Evolutionary conservation across 2,329 filamentous ascomycete species (phyloP).

Genomic region (Hypocrella siamensis): DNA sequence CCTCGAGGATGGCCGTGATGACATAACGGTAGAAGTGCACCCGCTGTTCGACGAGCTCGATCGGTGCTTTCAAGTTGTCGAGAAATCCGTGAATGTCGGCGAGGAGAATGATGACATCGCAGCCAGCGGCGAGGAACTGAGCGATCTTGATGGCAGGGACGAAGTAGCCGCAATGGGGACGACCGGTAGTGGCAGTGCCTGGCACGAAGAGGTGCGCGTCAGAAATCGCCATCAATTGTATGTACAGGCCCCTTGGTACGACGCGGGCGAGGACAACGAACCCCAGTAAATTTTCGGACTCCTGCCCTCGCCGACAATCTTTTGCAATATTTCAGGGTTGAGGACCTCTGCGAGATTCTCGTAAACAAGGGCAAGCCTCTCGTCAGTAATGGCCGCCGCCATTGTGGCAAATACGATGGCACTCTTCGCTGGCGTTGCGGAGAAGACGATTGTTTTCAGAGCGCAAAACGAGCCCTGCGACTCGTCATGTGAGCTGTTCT

Average conservation of each 20-base stretch:
- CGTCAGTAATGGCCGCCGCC: slow-evolving; percentile 22
- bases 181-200: slow-evolving; percentile 72
- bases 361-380: slow-evolving; percentile 61
- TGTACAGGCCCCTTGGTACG: too few species aligned
- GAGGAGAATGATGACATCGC: slow-evolving; percentile 65
- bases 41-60: slow-evolving; percentile 72
- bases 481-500: too few species aligned
- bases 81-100: slow-evolving; percentile 65
- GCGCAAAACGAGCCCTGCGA: too few species aligned
- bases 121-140: slow-evolving; percentile 71
- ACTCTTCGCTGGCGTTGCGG: too few species aligned
- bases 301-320: slow-evolving; percentile 53
- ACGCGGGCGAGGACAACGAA: slow-evolving; percentile 16
- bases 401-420: too few species aligned
- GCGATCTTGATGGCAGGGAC: slow-evolving; percentile 81
- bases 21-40: slow-evolving; percentile 69
- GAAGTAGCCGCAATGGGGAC: slow-evolving; percentile 81
- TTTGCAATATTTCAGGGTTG: slow-evolving; percentile 70
- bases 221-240: too few species aligned
- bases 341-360: slow-evolving; percentile 71
- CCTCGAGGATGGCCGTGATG: slow-evolving; percentile 59
- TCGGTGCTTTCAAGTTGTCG: slow-evolving; percentile 71
- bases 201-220: not conserved
- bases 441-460: not conserved
- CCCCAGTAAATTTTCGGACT: slow-evolving; percentile 76